Conservation (phyloP, 2,329 filamentous ascomycete species). For the Neurospora crassa region DNA sequence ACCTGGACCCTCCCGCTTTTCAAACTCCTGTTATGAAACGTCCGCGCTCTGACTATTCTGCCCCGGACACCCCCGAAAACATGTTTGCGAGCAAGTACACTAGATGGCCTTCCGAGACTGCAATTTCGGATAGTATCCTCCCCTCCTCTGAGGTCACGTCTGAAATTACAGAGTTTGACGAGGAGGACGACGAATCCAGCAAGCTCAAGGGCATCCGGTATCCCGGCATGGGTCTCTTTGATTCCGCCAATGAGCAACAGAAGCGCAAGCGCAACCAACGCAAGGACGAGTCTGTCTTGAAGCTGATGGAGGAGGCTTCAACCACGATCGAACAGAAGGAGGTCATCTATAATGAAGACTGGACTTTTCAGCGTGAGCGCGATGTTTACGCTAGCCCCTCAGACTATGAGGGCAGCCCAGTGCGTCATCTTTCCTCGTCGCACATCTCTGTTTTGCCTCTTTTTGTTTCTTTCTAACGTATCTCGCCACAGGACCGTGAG, state of each 20-base stretch:
- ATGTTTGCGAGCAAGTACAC: slow-evolving; percentile 12
- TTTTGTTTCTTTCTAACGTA: not conserved
- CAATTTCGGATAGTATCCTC: slow-evolving; percentile 16
- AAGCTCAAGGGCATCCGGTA: slow-evolving; percentile 64
- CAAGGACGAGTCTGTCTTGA: slow-evolving; percentile 63
- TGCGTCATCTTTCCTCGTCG: slow-evolving; percentile 24
- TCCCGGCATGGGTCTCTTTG: slow-evolving; percentile 74
- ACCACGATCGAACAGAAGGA: slow-evolving; percentile 54
- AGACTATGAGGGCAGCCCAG: slow-evolving; percentile 35
- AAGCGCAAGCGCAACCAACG: slow-evolving; percentile 68
- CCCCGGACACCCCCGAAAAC: slow-evolving; percentile 11
- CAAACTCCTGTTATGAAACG: slow-evolving; percentile 15
- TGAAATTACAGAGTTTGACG: slow-evolving; percentile 20
- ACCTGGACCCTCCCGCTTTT: slow-evolving; percentile 13
- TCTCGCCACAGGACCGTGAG: slow-evolving; percentile 10
- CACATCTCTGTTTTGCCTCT: not conserved
- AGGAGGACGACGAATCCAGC: slow-evolving; percentile 23
- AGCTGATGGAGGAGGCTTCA: slow-evolving; percentile 56
- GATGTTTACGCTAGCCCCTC: slow-evolving; percentile 54
- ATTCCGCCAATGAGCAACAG: slow-evolving; percentile 65
- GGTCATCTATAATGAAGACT: slow-evolving; percentile 48
- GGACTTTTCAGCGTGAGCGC: slow-evolving; percentile 40
- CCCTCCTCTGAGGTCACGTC: slow-evolving; percentile 15
- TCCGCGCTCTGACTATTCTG: slow-evolving; percentile 9
- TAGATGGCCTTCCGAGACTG: slow-evolving; percentile 22